Percentiles rank a stretch among this genome's conserved stretches.
Conservation (phyloP, 371 early-diverging fungal species). For the Mortierella sp. region DNA sequence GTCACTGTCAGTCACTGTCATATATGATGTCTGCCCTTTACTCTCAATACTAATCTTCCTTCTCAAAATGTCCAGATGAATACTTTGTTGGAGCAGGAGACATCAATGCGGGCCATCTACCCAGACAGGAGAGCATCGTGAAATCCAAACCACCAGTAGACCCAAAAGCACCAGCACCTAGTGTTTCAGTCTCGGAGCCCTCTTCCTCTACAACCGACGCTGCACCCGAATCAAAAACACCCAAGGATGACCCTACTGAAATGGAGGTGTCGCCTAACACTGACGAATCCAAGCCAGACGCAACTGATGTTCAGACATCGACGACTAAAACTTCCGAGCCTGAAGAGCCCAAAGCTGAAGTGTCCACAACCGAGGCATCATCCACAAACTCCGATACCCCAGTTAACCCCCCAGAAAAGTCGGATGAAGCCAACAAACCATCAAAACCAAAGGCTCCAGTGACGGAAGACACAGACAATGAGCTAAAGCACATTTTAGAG, state of each 20-base stretch:
- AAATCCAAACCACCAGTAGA: neutral
- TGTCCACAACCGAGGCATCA: neutral
- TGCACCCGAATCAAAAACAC: neutral
- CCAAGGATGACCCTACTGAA: neutral
- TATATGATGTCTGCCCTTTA: neutral
- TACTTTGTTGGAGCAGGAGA: conserved; percentile 96
- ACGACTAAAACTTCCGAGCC: too few relatives aligned
- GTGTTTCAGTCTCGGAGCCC: neutral
- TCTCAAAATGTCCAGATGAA: conserved; percentile 65
- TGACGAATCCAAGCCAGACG: neutral
- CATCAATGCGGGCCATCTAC: conserved; percentile 81
- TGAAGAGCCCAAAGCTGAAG: neutral
- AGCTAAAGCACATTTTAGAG: conserved; percentile 61
- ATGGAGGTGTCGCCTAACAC: neutral
- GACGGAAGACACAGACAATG: conserved; percentile 64
- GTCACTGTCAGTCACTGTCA: neutral
- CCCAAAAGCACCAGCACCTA: conserved; percentile 2
- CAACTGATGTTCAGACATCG: neutral
- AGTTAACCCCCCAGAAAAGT: neutral
- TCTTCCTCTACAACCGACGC: neutral
- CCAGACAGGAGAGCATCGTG: conserved; percentile 48
- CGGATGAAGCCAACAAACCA: conserved; percentile 43
- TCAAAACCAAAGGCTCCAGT: conserved; percentile 52
- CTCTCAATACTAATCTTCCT: conserved; percentile 72
- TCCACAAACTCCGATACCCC: neutral